Evolutionary conservation across 345 rosid species (phyloP).

Genomic region (Brassica napus): DNA sequence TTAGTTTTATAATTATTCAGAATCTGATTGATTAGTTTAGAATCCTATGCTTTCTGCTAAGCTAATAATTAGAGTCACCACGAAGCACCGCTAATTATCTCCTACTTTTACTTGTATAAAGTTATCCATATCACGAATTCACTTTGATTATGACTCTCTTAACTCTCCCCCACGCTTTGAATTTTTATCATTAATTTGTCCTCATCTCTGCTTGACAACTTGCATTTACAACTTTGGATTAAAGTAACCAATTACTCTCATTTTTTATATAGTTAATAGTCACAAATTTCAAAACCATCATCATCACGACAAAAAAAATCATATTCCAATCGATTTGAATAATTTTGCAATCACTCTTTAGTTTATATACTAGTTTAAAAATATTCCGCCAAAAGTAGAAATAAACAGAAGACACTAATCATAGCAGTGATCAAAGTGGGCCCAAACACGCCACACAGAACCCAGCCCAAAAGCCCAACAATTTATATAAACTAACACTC

Average conservation of each 20-base stretch:
- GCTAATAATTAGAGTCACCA: constrained; percentile 36
- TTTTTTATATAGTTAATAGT: background rate
- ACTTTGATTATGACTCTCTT: background rate
- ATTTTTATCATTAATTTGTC: background rate
- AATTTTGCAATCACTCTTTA: constrained; percentile 1
- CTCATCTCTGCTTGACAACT: background rate
- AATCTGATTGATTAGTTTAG: constrained; percentile 30
- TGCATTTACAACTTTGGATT: constrained; percentile 6
- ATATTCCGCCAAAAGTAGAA: constrained; percentile 9
- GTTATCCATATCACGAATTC: background rate
- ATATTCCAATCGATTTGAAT: constrained; percentile 13
- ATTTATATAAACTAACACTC: constrained; percentile 10
- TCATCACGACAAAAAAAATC: constrained; percentile 11
- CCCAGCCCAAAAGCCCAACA: constrained; percentile 23
- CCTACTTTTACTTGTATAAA: constrained; percentile 28
- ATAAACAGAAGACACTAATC: constrained; percentile 27
- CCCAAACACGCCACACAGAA: constrained; percentile 21
- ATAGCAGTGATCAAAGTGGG: constrained; percentile 33
- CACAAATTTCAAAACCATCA: constrained; percentile 7
- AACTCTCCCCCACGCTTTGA: background rate
- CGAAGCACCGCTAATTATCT: constrained; percentile 27
- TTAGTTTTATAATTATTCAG: background rate
- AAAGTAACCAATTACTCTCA: background rate
- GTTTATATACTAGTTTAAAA: no score
- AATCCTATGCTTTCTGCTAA: constrained; percentile 45